Evolutionary conservation across 768 basidiomycete genomes (phyloP).

Genomic region (Phylloporus rhodoxanthus): DNA sequence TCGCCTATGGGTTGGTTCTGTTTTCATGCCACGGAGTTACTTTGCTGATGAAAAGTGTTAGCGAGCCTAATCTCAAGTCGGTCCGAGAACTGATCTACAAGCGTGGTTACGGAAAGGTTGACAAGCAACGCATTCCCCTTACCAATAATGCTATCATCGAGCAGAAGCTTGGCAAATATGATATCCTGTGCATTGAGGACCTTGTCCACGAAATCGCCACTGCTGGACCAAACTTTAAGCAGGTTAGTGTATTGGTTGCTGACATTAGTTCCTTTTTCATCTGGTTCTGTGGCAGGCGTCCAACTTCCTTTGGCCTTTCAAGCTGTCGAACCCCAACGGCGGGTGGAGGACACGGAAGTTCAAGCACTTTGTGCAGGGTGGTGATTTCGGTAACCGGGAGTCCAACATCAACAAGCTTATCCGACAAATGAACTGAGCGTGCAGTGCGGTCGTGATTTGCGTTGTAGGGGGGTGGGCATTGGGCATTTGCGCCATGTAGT

Average conservation of each 20-base stretch:
- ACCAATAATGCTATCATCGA: constrained; percentile 93
- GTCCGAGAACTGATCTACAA: constrained; percentile 98
- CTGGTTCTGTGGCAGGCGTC: constrained; percentile 46
- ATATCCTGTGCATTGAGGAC: constrained; percentile 96
- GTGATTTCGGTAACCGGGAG: constrained; percentile 97
- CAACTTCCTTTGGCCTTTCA: constrained; percentile 99
- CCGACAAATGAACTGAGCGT: constrained; percentile 79
- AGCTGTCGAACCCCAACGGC: constrained; percentile 97
- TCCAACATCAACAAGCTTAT: constrained; percentile 96
- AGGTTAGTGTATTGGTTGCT: constrained; percentile 45
- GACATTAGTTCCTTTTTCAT: neutral
- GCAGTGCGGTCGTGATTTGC: neutral
- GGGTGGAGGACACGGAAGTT: constrained; percentile 98
- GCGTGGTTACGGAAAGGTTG: constrained; percentile 97
- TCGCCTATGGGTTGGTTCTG: constrained; percentile 82
- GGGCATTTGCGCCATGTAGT: constrained; percentile 6
- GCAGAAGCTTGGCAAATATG: constrained; percentile 80
- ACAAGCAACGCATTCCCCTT: constrained; percentile 96
- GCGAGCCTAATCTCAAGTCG: constrained; percentile 94
- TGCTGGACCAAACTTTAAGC: constrained; percentile 98
- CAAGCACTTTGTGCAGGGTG: constrained; percentile 93
- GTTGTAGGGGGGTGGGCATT: constrained; percentile 2
- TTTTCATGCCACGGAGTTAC: neutral
- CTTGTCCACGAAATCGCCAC: constrained; percentile 95
- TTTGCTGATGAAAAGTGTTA: constrained; percentile 25